Percentiles rank a stretch among this genome's conserved stretches.
Conservation (phyloP, 2,329 filamentous ascomycete genomes). For the Fusarium beomiforme region DNA sequence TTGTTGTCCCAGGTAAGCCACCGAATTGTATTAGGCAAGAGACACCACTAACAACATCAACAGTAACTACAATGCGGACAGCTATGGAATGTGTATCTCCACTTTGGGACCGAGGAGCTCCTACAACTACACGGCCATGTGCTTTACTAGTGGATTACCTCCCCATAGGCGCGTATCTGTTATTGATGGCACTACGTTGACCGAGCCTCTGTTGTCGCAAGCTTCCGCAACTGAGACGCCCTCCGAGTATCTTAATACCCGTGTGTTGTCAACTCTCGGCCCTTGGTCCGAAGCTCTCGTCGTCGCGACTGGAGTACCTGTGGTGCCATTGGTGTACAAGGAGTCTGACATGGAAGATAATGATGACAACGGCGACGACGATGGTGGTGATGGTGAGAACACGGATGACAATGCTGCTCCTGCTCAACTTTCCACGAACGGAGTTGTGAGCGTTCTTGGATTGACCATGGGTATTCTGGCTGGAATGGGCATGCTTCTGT, state of each 20-base stretch:
- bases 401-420: neutral
- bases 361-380: neutral
- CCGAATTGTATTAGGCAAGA: too few relatives aligned
- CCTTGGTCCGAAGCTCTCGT: neutral
- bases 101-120: neutral
- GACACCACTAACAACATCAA: too few relatives aligned
- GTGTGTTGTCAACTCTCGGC: neutral
- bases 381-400: neutral
- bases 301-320: slow-evolving; percentile 5
- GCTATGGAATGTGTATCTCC: neutral
- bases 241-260: neutral
- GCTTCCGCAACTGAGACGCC: neutral
- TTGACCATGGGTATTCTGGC: neutral
- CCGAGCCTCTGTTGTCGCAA: neutral
- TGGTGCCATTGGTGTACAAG: neutral
- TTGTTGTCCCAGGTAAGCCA: slow-evolving; percentile 4
- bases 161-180: neutral
- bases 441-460: neutral
- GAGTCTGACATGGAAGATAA: neutral
- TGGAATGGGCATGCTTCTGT: slow-evolving; percentile 6
- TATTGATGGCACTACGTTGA: neutral
- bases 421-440: rapidly evolving
- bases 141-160: neutral
- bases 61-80: slow-evolving; percentile 1
- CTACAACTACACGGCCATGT: neutral